phyloP scores from a whole-genome alignment of 2,329 filamentous ascomycete species.

The Colletotrichum paranaense region DNA sequence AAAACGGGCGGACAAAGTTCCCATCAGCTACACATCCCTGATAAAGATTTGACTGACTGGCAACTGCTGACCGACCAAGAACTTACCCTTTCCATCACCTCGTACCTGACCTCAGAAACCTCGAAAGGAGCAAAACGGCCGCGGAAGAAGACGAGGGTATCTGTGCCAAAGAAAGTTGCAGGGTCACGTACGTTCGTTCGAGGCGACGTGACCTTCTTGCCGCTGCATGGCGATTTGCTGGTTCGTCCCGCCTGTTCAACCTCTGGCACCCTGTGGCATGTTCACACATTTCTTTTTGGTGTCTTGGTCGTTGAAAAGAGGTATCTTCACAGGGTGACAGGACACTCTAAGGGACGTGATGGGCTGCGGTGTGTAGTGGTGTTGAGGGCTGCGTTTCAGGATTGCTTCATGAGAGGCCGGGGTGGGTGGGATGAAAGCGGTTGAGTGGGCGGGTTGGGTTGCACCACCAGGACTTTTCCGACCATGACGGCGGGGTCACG shows the following conservation, averaged over 20 bases:
- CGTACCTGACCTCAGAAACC: not conserved
- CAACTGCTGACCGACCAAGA: not conserved
- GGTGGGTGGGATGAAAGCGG: constrained; percentile 30
- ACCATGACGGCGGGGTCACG: not conserved
- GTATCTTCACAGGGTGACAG: too few species aligned
- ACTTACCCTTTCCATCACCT: not conserved
- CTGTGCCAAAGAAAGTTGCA: not conserved
- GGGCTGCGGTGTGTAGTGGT: not conserved
- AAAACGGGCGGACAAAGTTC: not conserved
- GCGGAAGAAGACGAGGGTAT: not conserved
- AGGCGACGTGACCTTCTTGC: not conserved
- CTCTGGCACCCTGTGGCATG: not conserved
- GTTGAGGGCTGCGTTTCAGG: constrained; percentile 49
- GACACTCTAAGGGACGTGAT: not conserved
- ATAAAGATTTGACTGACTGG: not conserved
- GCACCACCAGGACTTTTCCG: not conserved
- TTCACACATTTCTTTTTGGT: not conserved
- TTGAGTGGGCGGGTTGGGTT: constrained; percentile 5
- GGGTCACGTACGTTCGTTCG: not conserved
- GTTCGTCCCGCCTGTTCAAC: constrained; percentile 23
- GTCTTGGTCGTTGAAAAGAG: not conserved
- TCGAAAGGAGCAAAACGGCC: not conserved
- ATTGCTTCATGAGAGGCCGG: constrained; percentile 51
- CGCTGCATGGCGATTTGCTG: constrained; percentile 23
- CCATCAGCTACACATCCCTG: not conserved